Conservation (phyloP, 140 eudicot species). For the Oenanthe javanica region DNA sequence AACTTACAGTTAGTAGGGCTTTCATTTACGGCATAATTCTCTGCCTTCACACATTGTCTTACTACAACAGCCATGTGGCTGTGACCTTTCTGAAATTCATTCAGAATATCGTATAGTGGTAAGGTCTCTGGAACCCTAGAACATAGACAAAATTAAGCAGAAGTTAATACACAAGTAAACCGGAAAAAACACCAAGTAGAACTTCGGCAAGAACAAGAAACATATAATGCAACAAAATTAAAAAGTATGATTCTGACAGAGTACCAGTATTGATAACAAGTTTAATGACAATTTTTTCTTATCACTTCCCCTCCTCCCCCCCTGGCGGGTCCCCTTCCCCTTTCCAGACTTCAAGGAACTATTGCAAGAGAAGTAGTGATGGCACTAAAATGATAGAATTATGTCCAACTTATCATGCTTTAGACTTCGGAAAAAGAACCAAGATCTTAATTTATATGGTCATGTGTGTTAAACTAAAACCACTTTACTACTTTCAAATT, state of each 20-base stretch:
- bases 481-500: background rate
- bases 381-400: no score
- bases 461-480: background rate
- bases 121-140: conserved; percentile 70
- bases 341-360: background rate
- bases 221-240: background rate
- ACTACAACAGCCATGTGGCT: conserved; percentile 95
- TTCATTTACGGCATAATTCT: conserved; percentile 20
- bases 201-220: background rate
- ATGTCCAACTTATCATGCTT: background rate
- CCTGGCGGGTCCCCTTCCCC: background rate
- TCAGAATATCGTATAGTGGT: conserved; percentile 72
- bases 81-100: conserved; percentile 94
- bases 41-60: conserved; percentile 31
- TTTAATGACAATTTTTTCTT: background rate
- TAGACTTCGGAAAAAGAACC: background rate
- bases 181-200: background rate
- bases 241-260: background rate
- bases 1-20: conserved; percentile 28
- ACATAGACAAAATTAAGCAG: background rate
- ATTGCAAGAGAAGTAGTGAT: background rate
- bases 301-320: background rate
- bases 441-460: background rate
- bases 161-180: background rate
- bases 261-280: background rate